phyloP scores from a whole-genome alignment of 768 basidiomycete species.

The Podaxis mareebaensis region DNA sequence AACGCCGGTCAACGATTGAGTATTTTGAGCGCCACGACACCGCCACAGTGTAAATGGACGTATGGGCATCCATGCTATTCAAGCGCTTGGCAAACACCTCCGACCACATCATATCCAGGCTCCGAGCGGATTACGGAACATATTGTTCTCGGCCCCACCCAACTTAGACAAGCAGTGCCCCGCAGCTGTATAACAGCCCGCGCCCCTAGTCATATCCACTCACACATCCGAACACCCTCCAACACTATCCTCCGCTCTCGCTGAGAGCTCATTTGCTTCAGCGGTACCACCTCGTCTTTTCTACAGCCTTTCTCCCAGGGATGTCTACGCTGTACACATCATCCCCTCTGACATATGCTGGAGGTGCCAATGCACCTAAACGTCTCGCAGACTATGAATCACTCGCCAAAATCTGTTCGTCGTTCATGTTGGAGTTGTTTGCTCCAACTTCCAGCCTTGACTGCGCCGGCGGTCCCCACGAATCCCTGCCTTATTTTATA shows the following conservation, averaged over 20 bases:
- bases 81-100: not conserved
- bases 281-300: not conserved
- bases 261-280: not conserved
- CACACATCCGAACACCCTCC: not conserved
- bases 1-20: too few species aligned
- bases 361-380: not conserved
- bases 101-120: not conserved
- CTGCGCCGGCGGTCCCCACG: not conserved
- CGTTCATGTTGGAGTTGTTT: constrained; percentile 13
- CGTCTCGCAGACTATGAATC: constrained; percentile 14
- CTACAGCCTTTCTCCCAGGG: not conserved
- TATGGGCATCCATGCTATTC: too few species aligned
- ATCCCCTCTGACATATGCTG: not conserved
- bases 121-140: not conserved
- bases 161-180: not conserved
- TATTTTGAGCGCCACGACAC: too few species aligned
- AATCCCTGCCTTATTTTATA: constrained; percentile 12
- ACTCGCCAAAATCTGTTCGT: constrained; percentile 13
- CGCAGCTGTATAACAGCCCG: not conserved
- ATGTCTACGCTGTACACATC: not conserved
- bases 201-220: not conserved
- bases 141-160: not conserved
- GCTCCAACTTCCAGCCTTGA: not conserved
- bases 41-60: too few species aligned
- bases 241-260: not conserved